A percentile compares a stretch with the other conserved stretches of the same genome.
Evolutionary conservation across 1,284 basidiomycete species (phyloP).

Genomic region (Cryptococcus deneoformans): DNA sequence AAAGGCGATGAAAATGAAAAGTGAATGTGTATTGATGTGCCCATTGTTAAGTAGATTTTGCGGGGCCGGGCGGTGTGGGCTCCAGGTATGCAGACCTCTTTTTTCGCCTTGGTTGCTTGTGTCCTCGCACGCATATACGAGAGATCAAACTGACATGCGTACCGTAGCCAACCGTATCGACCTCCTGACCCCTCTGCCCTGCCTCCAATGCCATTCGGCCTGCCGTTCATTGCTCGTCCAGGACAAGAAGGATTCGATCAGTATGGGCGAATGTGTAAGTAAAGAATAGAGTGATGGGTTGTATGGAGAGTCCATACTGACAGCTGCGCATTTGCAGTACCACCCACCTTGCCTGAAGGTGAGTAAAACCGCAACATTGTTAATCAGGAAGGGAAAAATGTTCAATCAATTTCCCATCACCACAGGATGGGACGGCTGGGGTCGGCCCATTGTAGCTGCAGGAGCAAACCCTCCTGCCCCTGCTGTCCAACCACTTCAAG

Average conservation of each 20-base stretch:
- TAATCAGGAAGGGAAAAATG: too few species aligned
- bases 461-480: constrained; percentile 12
- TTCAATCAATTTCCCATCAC: too few species aligned
- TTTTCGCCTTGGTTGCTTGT: neutral
- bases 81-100: constrained; percentile 21
- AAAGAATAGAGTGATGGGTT: neutral
- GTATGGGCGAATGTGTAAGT: constrained; percentile 39
- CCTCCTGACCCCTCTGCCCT: constrained; percentile 39
- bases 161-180: constrained; percentile 34
- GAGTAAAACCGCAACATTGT: neutral
- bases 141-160: neutral
- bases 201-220: constrained; percentile 37
- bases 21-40: constrained; percentile 1
- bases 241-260: constrained; percentile 43
- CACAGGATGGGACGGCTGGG: constrained; percentile 42
- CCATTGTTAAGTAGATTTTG: constrained; percentile 28
- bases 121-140: too few species aligned
- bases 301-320: neutral
- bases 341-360: constrained; percentile 37
- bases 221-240: constrained; percentile 40
- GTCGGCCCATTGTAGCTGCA: constrained; percentile 29
- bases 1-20: constrained; percentile 4
- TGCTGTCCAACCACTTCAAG: neutral
- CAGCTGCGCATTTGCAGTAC: constrained; percentile 18
- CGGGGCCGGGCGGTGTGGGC: constrained; percentile 38